Percentiles rank a stretch among this genome's conserved stretches.
phyloP scores from a whole-genome alignment of 2,329 filamentous ascomycete species.

The Allantophomopsis lycopodina region DNA sequence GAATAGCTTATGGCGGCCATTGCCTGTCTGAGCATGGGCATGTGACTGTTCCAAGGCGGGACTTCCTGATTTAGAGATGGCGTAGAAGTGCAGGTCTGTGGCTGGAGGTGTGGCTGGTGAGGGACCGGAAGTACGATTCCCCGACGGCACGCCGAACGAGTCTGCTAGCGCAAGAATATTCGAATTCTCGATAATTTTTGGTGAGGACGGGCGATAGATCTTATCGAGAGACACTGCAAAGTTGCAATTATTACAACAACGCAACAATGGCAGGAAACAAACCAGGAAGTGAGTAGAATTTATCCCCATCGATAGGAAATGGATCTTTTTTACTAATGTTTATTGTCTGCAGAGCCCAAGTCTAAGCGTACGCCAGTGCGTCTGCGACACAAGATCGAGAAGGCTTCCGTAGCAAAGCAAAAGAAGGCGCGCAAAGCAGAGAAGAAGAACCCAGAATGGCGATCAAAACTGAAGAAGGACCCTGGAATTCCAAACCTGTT shows the following conservation, averaged over 20 bases:
- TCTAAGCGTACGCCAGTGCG: conserved; percentile 88
- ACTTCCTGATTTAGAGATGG: no score
- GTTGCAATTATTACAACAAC: conserved; percentile 1
- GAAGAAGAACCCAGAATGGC: conserved; percentile 97
- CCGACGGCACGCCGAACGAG: no score
- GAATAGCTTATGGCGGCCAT: no score
- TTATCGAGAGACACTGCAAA: not conserved
- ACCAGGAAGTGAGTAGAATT: conserved; percentile 17
- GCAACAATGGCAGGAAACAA: conserved; percentile 19
- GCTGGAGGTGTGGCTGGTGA: no score
- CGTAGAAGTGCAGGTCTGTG: no score
- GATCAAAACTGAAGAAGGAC: conserved; percentile 90
- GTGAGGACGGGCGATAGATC: no score
- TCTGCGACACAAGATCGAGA: conserved; percentile 90
- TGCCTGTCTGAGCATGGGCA: no score
- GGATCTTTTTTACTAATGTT: not conserved
- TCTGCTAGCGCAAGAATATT: no score
- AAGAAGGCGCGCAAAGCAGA: conserved; percentile 77
- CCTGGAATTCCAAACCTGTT: conserved; percentile 95
- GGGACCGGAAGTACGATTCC: no score
- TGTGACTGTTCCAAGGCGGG: no score
- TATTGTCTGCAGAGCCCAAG: conserved; percentile 56
- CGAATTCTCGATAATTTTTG: no score
- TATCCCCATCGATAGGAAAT: not conserved
- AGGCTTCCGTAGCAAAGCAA: conserved; percentile 81